Percentiles rank a stretch among this genome's conserved stretches.
These are phyloP conservation scores for Lumnitzera racemosa DNA, from an alignment of 345 rosid species.

Conservation along the genomic window DNA sequence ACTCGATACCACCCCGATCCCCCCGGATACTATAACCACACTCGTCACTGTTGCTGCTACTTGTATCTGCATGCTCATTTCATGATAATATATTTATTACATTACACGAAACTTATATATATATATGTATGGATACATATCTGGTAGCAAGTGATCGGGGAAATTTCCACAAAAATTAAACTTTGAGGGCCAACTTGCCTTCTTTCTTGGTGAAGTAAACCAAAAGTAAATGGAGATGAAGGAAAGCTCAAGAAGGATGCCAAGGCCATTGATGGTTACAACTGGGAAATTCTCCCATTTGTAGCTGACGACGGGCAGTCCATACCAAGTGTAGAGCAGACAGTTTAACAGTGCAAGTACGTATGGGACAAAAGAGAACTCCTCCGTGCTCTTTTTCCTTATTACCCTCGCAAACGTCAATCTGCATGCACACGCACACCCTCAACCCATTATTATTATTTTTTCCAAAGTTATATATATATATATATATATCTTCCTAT, in stretches of 20 bases:
- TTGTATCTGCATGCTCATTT: constrained; percentile 32
- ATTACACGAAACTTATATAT: too few relatives aligned
- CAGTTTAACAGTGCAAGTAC: constrained; percentile 54
- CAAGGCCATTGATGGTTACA: constrained; percentile 66
- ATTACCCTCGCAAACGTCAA: constrained; percentile 62
- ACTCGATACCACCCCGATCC: constrained; percentile 35
- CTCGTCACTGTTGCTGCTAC: constrained; percentile 30
- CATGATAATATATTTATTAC: too few relatives aligned
- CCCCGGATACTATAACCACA: constrained; percentile 25
- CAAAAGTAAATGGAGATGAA: constrained; percentile 53
- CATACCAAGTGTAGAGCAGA: constrained; percentile 79
- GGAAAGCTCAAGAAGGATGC: constrained; percentile 57
- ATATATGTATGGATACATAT: constrained; percentile 4
- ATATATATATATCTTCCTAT: too few relatives aligned
- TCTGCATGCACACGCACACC: constrained; percentile 21
- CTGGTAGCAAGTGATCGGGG: too few relatives aligned
- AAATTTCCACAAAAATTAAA: too few relatives aligned
- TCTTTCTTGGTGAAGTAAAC: constrained; percentile 42
- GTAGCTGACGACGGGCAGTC: constrained; percentile 71
- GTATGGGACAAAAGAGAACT: constrained; percentile 81
- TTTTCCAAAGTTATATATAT: too few relatives aligned
- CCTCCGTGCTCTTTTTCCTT: constrained; percentile 64
- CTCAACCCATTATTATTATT: too few relatives aligned
- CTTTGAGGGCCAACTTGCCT: constrained; percentile 31
- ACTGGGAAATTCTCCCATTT: constrained; percentile 74